These are phyloP conservation scores for Micractinium conductrix DNA, from an alignment of 139 green algal genomes.

Conservation along the genomic window DNA sequence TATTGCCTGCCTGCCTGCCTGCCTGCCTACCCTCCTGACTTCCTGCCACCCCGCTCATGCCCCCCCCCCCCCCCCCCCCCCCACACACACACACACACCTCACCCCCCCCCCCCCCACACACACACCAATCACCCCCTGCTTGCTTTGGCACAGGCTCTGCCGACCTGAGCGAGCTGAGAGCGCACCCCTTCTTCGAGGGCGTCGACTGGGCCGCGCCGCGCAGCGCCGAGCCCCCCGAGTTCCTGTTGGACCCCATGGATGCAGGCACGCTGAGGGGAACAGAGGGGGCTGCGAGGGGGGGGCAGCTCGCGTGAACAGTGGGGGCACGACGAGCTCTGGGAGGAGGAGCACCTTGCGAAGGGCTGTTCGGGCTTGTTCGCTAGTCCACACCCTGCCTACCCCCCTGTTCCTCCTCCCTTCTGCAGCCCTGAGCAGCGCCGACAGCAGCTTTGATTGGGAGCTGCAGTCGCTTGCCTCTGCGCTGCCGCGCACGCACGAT, in stretches of 20 bases:
- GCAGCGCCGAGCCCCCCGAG: constrained; percentile 3
- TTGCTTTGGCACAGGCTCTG: constrained; percentile 51
- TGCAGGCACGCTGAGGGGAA: too few relatives aligned
- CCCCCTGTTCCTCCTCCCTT: background rate
- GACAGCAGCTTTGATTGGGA: constrained; percentile 50
- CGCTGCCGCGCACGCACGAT: constrained; percentile 6
- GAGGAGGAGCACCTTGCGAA: too few relatives aligned
- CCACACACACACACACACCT: too few relatives aligned
- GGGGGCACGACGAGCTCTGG: too few relatives aligned
- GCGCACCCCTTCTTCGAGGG: constrained; percentile 75
- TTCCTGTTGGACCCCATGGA: background rate
- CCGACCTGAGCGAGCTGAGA: constrained; percentile 63
- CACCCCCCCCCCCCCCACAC: background rate
- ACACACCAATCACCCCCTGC: background rate
- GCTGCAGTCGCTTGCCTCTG: constrained; percentile 34
- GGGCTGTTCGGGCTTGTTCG: too few relatives aligned
- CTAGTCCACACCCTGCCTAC: background rate
- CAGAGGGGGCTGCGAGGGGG: too few relatives aligned
- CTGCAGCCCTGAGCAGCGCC: constrained; percentile 25
- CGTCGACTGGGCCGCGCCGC: constrained; percentile 51
- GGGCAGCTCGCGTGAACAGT: too few relatives aligned
- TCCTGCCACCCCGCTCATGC: too few relatives aligned
- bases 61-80: too few relatives aligned
- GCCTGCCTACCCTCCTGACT: too few relatives aligned
- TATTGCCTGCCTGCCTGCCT: too few relatives aligned